Evolutionary conservation across 2,329 filamentous ascomycete species (phyloP).

Genomic region (Plectosphaerella cucumerina): DNA sequence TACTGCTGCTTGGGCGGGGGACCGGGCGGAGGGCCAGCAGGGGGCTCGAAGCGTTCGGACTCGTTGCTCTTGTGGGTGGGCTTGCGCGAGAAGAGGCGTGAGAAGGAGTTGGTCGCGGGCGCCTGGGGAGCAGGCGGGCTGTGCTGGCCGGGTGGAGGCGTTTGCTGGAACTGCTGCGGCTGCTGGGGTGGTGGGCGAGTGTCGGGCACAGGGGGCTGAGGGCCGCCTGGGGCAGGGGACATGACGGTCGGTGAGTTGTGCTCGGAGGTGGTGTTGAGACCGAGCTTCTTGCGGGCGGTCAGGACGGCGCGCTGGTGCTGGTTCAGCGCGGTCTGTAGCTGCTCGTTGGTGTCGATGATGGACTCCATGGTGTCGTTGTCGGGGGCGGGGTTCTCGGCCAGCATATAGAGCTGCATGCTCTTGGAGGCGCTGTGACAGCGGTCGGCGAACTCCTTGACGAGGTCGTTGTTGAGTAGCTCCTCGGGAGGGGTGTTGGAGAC

Average conservation of each 20-base stretch:
- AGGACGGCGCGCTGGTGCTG: conserved; percentile 79
- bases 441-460: conserved; percentile 87
- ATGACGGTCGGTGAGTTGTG: conserved; percentile 21
- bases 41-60: conserved; percentile 12
- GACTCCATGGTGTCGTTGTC: conserved; percentile 94
- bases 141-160: conserved; percentile 16
- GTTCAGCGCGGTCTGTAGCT: conserved; percentile 75
- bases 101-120: conserved; percentile 10
- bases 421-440: conserved; percentile 77
- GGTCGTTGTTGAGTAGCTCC: conserved; percentile 77
- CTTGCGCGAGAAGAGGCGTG: conserved; percentile 1
- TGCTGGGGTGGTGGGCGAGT: conserved; percentile 16
- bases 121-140: conserved; percentile 16
- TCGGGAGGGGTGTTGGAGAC: conserved; percentile 76
- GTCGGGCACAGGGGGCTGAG: conserved; percentile 21
- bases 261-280: conserved; percentile 26
- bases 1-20: conserved; percentile 27
- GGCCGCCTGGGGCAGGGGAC: conserved; percentile 18
- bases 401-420: conserved; percentile 83
- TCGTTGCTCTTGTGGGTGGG: conserved; percentile 20
- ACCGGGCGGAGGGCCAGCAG: conserved; percentile 10
- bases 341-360: conserved; percentile 91
- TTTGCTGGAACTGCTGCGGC: conserved; percentile 7
- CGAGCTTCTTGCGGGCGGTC: conserved; percentile 54
- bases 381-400: conserved; percentile 70